These are phyloP conservation scores for Magnusiomyces tetraspermus DNA, from an alignment of 1,139 yeast genomes.

Conservation along the genomic window DNA sequence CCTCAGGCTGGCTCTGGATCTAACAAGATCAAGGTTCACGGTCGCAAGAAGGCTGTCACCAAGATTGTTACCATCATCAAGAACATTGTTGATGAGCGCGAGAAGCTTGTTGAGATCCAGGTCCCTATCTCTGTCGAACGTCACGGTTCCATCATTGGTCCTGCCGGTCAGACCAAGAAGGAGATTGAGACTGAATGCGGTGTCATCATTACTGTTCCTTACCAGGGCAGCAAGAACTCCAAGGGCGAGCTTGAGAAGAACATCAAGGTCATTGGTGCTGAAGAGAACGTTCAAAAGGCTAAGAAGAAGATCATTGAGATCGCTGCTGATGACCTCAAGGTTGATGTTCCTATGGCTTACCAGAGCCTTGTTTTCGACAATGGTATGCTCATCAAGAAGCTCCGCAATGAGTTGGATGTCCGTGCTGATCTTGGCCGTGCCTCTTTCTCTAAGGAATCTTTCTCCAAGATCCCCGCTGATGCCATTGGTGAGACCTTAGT, in stretches of 20 bases:
- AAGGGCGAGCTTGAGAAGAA: conserved; percentile 33
- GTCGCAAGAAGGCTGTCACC: conserved; percentile 66
- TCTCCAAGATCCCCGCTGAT: conserved; percentile 35
- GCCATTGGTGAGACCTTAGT: conserved; percentile 36
- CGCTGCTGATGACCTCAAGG: conserved; percentile 36
- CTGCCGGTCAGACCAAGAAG: conserved; percentile 69
- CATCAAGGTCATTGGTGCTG: conserved; percentile 33
- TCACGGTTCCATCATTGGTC: conserved; percentile 73
- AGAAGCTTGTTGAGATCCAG: conserved; percentile 49
- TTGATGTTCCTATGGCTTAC: conserved; percentile 46
- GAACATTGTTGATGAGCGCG: conserved; percentile 54
- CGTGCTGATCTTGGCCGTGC: conserved; percentile 53
- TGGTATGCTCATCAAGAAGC: conserved; percentile 54
- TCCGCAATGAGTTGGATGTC: conserved; percentile 47
- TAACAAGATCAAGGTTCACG: conserved; percentile 58
- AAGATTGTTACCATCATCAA: conserved; percentile 58
- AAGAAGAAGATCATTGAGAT: conserved; percentile 26
- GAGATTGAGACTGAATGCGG: conserved; percentile 60
- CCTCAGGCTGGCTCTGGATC: conserved; percentile 60
- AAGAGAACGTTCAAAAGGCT: conserved; percentile 30
- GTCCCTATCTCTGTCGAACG: conserved; percentile 62
- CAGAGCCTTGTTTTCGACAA: conserved; percentile 60
- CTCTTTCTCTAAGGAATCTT: conserved; percentile 18
- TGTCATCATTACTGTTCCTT: conserved; percentile 62
- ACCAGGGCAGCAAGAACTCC: conserved; percentile 37